phyloP scores from a whole-genome alignment of 2,329 filamentous ascomycete species.

The Phoma herbarum region DNA sequence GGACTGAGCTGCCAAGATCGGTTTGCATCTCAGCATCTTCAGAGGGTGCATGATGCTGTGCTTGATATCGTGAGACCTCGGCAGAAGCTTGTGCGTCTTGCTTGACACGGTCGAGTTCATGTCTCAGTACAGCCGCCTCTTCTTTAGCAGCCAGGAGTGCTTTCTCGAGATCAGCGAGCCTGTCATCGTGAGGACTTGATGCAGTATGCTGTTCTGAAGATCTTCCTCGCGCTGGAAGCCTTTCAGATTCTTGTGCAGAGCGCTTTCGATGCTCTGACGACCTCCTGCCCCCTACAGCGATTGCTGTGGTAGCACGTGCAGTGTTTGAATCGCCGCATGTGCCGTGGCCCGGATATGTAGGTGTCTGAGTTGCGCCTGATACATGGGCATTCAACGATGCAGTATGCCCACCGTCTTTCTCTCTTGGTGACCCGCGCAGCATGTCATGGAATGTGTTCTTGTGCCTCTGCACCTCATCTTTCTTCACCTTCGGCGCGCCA shows the following conservation, averaged over 20 bases:
- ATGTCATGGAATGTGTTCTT: slow-evolving; percentile 47
- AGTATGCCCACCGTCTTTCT: slow-evolving; percentile 11
- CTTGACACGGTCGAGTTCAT: slow-evolving; percentile 40
- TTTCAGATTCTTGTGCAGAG: background rate
- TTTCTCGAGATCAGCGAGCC: slow-evolving; percentile 40
- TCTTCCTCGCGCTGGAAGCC: too few relatives aligned
- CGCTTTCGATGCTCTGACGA: background rate
- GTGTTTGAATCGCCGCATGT: background rate
- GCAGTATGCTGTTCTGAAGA: too few relatives aligned
- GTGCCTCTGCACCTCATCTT: slow-evolving; percentile 43
- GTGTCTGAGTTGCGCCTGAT: background rate
- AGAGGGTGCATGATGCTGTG: slow-evolving; percentile 8
- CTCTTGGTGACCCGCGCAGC: slow-evolving; percentile 23
- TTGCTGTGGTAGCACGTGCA: background rate
- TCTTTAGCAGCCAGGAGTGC: slow-evolving; percentile 34
- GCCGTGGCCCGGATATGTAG: background rate
- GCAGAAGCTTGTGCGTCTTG: slow-evolving; percentile 32
- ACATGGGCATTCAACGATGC: background rate
- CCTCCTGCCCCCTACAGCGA: background rate
- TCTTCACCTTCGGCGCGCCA: slow-evolving; percentile 38
- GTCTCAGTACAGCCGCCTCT: slow-evolving; percentile 34
- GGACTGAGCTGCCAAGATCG: background rate
- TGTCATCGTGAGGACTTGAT: slow-evolving; percentile 1
- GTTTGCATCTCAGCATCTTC: background rate
- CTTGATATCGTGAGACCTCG: slow-evolving; percentile 32